These are phyloP conservation scores for Fulvia fulva DNA, from an alignment of 2,329 filamentous ascomycete species.

Conservation along the genomic window DNA sequence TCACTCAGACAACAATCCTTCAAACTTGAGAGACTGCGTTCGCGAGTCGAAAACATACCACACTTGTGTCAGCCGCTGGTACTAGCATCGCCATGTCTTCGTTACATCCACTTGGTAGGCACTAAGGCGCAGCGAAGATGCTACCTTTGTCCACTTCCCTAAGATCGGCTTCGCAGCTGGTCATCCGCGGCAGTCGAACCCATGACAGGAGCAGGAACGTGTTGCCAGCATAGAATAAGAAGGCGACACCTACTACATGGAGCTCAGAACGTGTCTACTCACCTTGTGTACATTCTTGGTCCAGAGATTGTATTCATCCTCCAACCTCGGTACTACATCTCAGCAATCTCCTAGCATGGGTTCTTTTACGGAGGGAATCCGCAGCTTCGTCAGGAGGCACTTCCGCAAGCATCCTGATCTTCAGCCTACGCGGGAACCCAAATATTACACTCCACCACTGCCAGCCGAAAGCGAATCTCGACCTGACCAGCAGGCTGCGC, in stretches of 20 bases:
- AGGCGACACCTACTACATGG: not conserved
- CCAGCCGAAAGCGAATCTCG: not conserved
- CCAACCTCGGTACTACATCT: not conserved
- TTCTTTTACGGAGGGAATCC: slow-evolving; percentile 20
- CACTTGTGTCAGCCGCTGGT: not conserved
- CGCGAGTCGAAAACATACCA: not conserved
- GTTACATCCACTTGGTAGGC: not conserved
- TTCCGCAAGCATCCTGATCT: slow-evolving; percentile 11
- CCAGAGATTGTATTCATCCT: not conserved
- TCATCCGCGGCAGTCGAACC: not conserved
- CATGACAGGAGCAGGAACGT: not conserved
- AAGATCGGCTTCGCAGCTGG: not conserved
- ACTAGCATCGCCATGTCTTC: not conserved
- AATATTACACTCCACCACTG: not conserved
- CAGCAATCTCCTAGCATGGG: slow-evolving; percentile 3
- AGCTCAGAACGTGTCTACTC: not conserved
- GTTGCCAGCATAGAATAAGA: not conserved
- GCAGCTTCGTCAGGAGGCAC: slow-evolving; percentile 16
- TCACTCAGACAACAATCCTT: not conserved
- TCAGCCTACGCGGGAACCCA: not conserved
- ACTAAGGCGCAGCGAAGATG: not conserved
- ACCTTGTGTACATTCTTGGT: not conserved
- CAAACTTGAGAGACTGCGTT: not conserved
- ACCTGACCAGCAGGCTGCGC: not conserved
- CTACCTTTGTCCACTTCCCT: not conserved